Evolutionary conservation across 2,329 filamentous ascomycete species (phyloP).

Genomic region (Claviceps arundinis): DNA sequence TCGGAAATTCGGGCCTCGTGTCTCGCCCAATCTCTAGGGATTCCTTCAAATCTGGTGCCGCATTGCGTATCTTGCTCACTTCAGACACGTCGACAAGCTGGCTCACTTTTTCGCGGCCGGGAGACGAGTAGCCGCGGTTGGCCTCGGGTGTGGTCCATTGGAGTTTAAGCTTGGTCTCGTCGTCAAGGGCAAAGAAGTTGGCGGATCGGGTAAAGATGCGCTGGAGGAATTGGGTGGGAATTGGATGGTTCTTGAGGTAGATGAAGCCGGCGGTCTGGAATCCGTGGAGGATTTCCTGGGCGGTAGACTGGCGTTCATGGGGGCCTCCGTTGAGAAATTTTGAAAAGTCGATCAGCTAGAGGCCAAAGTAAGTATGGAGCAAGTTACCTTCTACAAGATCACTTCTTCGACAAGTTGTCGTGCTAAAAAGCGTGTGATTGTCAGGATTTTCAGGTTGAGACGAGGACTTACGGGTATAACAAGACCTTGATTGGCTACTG

Average conservation of each 20-base stretch:
- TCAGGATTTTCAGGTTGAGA: neutral
- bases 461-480: constrained; percentile 36
- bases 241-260: constrained; percentile 70
- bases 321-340: constrained; percentile 53
- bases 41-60: constrained; percentile 53
- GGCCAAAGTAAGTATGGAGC: neutral
- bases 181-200: constrained; percentile 54
- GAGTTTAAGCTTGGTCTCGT: constrained; percentile 49
- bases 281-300: constrained; percentile 59
- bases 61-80: constrained; percentile 43
- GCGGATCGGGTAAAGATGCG: constrained; percentile 55
- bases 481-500: constrained; percentile 38
- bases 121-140: constrained; percentile 61
- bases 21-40: constrained; percentile 52
- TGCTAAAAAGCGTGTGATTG: neutral
- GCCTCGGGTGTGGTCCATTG: constrained; percentile 59
- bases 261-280: constrained; percentile 84
- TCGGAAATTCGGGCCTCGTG: constrained; percentile 46
- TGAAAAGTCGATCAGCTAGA: constrained; percentile 46
- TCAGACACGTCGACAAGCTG: constrained; percentile 38
- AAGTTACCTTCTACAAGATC: neutral
- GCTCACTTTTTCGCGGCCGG: constrained; percentile 59
- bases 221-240: constrained; percentile 35
- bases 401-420: neutral
- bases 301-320: constrained; percentile 48